Conservation (phyloP, 2,329 filamentous ascomycete genomes). For the Aureobasidium musti region DNA sequence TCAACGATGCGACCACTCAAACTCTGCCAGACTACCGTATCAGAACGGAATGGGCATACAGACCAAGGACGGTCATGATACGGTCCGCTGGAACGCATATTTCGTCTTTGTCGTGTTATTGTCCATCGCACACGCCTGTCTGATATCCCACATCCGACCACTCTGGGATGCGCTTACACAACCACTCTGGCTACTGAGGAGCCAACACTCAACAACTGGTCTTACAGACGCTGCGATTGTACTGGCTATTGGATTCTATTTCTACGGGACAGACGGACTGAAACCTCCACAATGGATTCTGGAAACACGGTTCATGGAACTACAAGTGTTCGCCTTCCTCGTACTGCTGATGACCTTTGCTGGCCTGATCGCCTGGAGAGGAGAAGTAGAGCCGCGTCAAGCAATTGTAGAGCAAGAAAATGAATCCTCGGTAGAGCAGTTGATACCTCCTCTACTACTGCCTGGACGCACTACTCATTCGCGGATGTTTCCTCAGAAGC, state of each 20-base stretch:
- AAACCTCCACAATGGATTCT: constrained; percentile 23
- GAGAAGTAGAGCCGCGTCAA: not conserved
- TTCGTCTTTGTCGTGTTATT: not conserved
- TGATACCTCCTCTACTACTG: constrained; percentile 58
- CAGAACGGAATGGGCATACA: constrained; percentile 1
- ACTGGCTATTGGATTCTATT: not conserved
- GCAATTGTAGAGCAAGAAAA: not conserved
- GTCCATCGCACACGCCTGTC: not conserved
- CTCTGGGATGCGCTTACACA: constrained; percentile 1
- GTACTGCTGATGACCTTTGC: constrained; percentile 20
- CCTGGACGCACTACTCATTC: constrained; percentile 66
- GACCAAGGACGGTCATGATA: not conserved
- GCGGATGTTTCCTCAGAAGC: constrained; percentile 66
- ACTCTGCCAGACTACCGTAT: not conserved
- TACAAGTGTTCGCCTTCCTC: constrained; percentile 6
- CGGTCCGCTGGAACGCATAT: not conserved
- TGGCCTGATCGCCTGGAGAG: constrained; percentile 24
- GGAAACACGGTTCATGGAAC: constrained; percentile 18
- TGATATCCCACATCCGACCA: not conserved
- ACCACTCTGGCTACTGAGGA: constrained; percentile 17
- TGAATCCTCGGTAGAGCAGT: constrained; percentile 35
- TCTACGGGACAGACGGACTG: not conserved
- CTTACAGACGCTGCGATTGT: not conserved
- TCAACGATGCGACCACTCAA: constrained; percentile 1
- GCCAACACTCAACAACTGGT: not conserved